phyloP scores from a whole-genome alignment of 176 grass and related monocot species.

The Oryza officinalis region DNA sequence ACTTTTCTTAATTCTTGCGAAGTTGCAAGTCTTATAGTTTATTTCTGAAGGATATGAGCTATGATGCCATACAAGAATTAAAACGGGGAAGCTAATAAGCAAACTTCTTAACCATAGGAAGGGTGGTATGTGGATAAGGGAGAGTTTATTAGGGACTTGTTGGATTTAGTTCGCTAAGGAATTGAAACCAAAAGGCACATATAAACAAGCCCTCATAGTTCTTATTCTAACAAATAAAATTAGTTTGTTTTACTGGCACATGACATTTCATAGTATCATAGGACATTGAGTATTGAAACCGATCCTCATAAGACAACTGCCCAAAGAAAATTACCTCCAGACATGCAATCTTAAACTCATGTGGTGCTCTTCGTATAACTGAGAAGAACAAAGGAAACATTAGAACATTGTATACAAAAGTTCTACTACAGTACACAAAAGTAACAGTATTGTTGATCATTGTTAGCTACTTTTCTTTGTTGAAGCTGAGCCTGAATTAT shows the following conservation, averaged over 20 bases:
- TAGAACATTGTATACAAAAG: constrained; percentile 7
- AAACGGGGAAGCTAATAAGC: background rate
- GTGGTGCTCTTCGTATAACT: constrained; percentile 96
- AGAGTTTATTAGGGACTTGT: background rate
- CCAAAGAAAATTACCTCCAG: constrained; percentile 74
- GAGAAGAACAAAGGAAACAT: constrained; percentile 34
- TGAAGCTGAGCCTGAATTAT: background rate
- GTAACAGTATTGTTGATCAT: background rate
- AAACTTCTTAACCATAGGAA: background rate
- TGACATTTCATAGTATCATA: background rate
- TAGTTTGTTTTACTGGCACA: background rate
- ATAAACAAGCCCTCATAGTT: background rate
- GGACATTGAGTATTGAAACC: constrained; percentile 5
- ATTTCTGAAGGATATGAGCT: background rate
- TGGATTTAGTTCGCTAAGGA: background rate
- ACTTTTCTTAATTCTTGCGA: background rate
- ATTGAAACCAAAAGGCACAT: background rate
- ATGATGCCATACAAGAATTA: background rate
- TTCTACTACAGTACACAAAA: constrained; percentile 12
- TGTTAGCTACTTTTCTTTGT: background rate
- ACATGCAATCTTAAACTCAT: constrained; percentile 99
- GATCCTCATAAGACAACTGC: background rate
- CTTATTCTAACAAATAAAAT: background rate
- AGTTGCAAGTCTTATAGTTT: background rate
- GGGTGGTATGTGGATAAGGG: background rate